Evolutionary conservation across 1,284 basidiomycete species (phyloP).

Genomic region (Gastroboletus turbinatus): DNA sequence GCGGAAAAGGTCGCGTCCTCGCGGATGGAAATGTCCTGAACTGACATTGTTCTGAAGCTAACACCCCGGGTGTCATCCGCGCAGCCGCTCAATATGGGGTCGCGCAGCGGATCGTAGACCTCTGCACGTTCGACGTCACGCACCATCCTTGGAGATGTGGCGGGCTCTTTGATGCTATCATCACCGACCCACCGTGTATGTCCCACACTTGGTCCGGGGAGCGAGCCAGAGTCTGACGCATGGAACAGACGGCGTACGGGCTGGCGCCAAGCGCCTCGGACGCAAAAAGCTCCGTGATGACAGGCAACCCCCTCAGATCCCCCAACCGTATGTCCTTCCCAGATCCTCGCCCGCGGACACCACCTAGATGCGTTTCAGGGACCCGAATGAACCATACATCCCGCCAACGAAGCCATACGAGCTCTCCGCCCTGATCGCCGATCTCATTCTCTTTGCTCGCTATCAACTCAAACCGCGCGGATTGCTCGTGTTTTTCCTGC

Average conservation of each 20-base stretch:
- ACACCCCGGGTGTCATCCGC: slow-evolving; percentile 70
- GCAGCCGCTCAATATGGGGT: slow-evolving; percentile 89
- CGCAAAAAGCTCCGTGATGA: slow-evolving; percentile 58
- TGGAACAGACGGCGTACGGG: slow-evolving; percentile 83
- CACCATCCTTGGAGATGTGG: slow-evolving; percentile 87
- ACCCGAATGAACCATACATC: slow-evolving; percentile 62
- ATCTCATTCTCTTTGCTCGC: slow-evolving; percentile 82
- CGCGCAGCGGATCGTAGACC: slow-evolving; percentile 74
- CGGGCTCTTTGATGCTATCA: slow-evolving; percentile 89
- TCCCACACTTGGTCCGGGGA: neutral
- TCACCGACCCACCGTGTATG: slow-evolving; percentile 92
- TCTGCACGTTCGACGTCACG: slow-evolving; percentile 89
- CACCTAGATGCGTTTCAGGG: slow-evolving; percentile 8
- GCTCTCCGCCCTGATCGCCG: slow-evolving; percentile 79
- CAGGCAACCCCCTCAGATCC: slow-evolving; percentile 37
- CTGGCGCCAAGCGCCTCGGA: slow-evolving; percentile 94
- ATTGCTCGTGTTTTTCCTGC: slow-evolving; percentile 92
- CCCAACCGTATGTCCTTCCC: slow-evolving; percentile 40
- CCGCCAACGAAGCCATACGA: slow-evolving; percentile 93
- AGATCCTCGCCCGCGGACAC: neutral
- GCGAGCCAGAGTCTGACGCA: neutral
- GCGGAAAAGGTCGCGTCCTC: slow-evolving; percentile 70
- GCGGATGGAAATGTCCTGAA: neutral
- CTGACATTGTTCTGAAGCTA: slow-evolving; percentile 33
- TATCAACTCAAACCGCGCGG: slow-evolving; percentile 86